phyloP scores from a whole-genome alignment of 2,329 filamentous ascomycete species.

The Aspergillus terreus region DNA sequence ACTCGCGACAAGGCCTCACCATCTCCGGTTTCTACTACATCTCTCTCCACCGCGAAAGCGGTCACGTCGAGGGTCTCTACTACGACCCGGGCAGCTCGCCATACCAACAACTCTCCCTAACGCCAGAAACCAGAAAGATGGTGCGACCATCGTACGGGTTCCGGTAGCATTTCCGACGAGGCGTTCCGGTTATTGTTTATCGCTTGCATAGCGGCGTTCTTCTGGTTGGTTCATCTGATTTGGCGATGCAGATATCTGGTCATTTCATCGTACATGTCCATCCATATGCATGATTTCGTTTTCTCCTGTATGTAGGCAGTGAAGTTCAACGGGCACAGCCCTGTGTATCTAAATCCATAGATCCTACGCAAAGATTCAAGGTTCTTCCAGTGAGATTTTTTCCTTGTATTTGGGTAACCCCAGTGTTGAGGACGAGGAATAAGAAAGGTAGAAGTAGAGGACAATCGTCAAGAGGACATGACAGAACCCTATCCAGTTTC shows the following conservation, averaged over 20 bases:
- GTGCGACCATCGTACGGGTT: slow-evolving; percentile 42
- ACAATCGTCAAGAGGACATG: too few species aligned
- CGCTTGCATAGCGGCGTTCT: slow-evolving; percentile 15
- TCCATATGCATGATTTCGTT: background rate
- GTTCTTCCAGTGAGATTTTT: background rate
- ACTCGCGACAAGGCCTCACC: slow-evolving; percentile 45
- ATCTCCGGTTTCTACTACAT: slow-evolving; percentile 52
- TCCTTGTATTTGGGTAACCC: background rate
- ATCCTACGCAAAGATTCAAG: background rate
- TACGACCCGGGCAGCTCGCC: slow-evolving; percentile 49
- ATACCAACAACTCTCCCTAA: slow-evolving; percentile 45
- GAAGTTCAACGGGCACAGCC: background rate
- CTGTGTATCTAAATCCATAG: background rate
- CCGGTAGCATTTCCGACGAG: slow-evolving; percentile 22
- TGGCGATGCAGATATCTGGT: slow-evolving; percentile 5
- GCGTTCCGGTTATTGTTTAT: background rate
- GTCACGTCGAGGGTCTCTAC: slow-evolving; percentile 47
- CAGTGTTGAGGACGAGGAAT: background rate
- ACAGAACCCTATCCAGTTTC: background rate
- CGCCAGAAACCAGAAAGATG: slow-evolving; percentile 39
- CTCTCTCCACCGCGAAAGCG: slow-evolving; percentile 43
- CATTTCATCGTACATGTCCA: background rate
- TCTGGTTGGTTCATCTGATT: background rate
- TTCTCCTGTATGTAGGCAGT: background rate
- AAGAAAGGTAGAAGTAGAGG: too few species aligned